These are phyloP conservation scores for Apiospora koreana DNA, from an alignment of 2,329 filamentous ascomycete species.

Conservation along the genomic window DNA sequence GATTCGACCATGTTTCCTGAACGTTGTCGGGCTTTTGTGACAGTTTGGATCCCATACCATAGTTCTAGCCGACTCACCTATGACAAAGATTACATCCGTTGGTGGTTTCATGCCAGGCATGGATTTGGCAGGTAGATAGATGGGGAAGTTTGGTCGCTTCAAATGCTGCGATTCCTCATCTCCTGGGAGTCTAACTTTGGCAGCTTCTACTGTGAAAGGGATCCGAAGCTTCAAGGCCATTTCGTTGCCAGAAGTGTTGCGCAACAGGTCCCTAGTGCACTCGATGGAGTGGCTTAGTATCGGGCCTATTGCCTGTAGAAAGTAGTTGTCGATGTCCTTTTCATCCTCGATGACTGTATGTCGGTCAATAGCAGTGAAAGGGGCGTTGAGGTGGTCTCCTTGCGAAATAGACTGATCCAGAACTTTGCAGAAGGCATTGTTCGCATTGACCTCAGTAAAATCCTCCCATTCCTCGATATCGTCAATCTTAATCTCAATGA, in stretches of 20 bases:
- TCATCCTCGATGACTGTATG: not conserved
- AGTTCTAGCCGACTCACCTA: conserved; percentile 5
- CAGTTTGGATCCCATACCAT: not conserved
- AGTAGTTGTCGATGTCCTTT: not conserved
- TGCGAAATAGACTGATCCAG: not conserved
- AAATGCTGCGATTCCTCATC: not conserved
- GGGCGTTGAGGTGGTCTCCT: not conserved
- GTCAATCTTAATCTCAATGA: not conserved
- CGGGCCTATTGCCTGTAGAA: not conserved
- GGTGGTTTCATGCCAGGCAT: conserved; percentile 1
- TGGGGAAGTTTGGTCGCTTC: conserved; percentile 11
- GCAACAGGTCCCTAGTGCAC: not conserved
- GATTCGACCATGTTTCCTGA: not conserved
- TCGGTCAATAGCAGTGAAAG: not conserved
- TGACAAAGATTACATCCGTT: not conserved
- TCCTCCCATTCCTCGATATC: not conserved
- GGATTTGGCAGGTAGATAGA: conserved; percentile 4
- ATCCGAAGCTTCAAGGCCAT: not conserved
- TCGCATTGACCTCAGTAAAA: not conserved
- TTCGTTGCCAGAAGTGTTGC: not conserved
- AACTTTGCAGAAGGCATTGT: not conserved
- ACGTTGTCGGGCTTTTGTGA: not conserved
- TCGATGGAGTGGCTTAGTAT: not conserved
- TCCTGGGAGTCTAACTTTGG: not conserved
- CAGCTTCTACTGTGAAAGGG: not conserved